A percentile compares a stretch with the other conserved stretches of the same genome.
phyloP scores from a whole-genome alignment of 78 protist genomes.

The Diacronema lutheri region DNA sequence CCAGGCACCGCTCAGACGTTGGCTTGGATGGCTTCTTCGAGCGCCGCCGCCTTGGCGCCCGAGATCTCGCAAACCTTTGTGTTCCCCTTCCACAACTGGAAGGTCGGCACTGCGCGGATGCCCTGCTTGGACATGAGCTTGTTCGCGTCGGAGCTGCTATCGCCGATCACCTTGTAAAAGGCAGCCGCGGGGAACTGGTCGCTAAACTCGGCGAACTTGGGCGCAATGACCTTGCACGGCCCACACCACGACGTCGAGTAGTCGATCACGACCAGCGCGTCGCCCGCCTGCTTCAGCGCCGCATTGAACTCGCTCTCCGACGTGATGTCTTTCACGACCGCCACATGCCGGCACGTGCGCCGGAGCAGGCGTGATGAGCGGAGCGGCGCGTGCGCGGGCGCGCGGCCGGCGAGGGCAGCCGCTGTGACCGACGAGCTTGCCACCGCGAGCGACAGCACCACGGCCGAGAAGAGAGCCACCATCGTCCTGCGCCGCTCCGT shows the following conservation, averaged over 20 bases:
- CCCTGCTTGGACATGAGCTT: slow-evolving; percentile 36
- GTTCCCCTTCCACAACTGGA: slow-evolving; percentile 25
- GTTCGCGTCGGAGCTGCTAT: slow-evolving; percentile 1
- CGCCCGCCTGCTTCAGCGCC: slow-evolving; percentile 6
- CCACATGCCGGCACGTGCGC: neutral
- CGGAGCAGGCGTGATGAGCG: neutral
- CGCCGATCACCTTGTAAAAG: slow-evolving; percentile 13
- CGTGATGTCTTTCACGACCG: slow-evolving; percentile 5
- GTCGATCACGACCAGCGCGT: slow-evolving; percentile 12
- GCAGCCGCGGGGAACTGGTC: neutral
- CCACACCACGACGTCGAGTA: slow-evolving; percentile 44
- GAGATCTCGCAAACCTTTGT: neutral
- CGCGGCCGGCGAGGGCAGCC: no score
- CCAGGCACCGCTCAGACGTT: no score
- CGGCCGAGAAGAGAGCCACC: neutral
- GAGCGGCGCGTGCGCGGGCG: neutral
- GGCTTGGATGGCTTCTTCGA: neutral
- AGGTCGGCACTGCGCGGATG: slow-evolving; percentile 29
- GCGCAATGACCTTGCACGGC: slow-evolving; percentile 43
- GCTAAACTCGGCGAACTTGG: slow-evolving; percentile 26
- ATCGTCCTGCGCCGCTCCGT: neutral
- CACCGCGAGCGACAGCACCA: neutral
- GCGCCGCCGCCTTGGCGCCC: slow-evolving; percentile 1
- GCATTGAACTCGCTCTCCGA: slow-evolving; percentile 8
- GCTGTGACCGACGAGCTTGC: neutral